Conservation (phyloP, 225 moss, liverwort and hornwort genomes). For the Lunularia cruciata region DNA sequence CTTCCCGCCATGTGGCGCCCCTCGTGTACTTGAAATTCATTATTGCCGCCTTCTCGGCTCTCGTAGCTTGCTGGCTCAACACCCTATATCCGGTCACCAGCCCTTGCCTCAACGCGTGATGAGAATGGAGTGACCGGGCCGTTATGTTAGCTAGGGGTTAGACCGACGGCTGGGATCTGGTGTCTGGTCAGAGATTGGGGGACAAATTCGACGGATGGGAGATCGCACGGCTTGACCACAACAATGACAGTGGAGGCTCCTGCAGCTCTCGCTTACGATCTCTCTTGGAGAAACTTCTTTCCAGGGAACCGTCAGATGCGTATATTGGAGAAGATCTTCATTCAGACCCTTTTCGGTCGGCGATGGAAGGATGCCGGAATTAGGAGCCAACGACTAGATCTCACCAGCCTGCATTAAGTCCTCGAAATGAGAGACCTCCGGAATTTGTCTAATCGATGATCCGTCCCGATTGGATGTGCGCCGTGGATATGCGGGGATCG, state of each 20-base stretch:
- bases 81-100: constrained; percentile 1
- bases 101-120: constrained; percentile 5
- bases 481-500: constrained; percentile 2
- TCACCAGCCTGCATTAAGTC: background rate
- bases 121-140: constrained; percentile 14
- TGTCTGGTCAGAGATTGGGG: background rate
- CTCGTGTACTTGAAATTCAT: constrained; percentile 14
- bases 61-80: background rate
- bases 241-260: background rate
- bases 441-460: background rate
- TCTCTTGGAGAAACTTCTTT: background rate
- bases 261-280: background rate
- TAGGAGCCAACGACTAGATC: constrained; percentile 7
- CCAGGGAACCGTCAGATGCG: constrained; percentile 7
- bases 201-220: background rate
- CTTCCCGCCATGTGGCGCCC: constrained; percentile 22
- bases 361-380: background rate
- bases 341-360: background rate
- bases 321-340: background rate
- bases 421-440: background rate
- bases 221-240: constrained; percentile 6
- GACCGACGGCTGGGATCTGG: constrained; percentile 15
- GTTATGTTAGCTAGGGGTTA: background rate
- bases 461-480: background rate
- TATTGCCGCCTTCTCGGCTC: background rate